Base-by-base conservation (phyloP, 108 stramenopile genomes). In the Discostella pseudostelligera region DNA sequence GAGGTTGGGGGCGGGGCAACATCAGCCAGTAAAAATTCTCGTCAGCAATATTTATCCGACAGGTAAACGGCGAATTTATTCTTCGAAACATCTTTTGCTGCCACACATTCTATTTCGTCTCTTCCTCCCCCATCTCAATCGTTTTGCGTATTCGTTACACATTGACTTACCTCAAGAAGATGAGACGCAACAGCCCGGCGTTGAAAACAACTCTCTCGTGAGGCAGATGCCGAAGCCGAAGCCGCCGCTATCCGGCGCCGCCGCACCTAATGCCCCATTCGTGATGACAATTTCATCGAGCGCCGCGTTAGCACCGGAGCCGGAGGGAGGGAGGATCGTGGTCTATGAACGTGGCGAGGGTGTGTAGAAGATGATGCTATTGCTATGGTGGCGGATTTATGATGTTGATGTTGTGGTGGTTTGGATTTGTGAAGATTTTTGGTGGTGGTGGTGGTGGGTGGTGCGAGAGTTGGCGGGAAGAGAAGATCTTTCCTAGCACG, bases 31-130 rank as follows among this genome's bases (percentile, higher is more conserved):
- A 67, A 25, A 67, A 3, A 32, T 37, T 67, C 39, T 67, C 66
- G 66, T 74, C 74, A 74, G 36, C 8, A 14, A 43, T 55, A 50
- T 16, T 20, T 47, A 29, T 74, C 59, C 60, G 66, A 67, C 74
- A 74, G 74, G 74, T 74, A 74, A 74, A 74, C 74, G 74, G 74
- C 74, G 74, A 74, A 74, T 70, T 29, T 61, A 39, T 28, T 74
- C 60, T n/a, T 67, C 42, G 45, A 56, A 66, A 54, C 64, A 60
- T 73, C 72, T 36, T 54, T 65, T 65, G 72, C 72, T 56, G 36
- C 56, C 45, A 4, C 32, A 28, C 0, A 43, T 28, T 39, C 37
- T 10, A 6, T 10, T 44, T 13, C 45, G 36, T 50, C 8, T 0
- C 8, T 12, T 49, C 55, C 19, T 29, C 13, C 12, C n/a, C 32